Evolutionary conservation across 129 eudicot genomes (phyloP).

Genomic region (Erigeron canadensis): DNA sequence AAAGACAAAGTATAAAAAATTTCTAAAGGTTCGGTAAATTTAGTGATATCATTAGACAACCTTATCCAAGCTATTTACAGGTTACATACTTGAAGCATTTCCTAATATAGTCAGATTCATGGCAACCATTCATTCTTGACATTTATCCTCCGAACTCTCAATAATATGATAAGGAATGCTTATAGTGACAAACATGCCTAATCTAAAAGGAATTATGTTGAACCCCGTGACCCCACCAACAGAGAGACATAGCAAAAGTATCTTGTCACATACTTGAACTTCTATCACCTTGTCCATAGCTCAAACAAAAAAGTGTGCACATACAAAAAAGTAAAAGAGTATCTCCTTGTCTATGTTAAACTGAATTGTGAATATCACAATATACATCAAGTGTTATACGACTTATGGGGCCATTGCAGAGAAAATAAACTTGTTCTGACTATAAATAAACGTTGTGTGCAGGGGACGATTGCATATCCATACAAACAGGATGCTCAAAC

Average conservation of each 20-base stretch:
- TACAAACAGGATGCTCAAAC: slow-evolving; percentile 96
- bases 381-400: not conserved
- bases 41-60: slow-evolving; percentile 15
- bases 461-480: slow-evolving; percentile 96
- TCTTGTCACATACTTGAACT: slow-evolving; percentile 5
- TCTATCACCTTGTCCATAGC: slow-evolving; percentile 20
- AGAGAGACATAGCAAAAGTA: slow-evolving; percentile 20
- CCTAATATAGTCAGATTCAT: slow-evolving; percentile 20
- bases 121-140: slow-evolving; percentile 29
- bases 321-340: slow-evolving; percentile 7
- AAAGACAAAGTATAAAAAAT: not conserved
- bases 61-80: slow-evolving; percentile 23
- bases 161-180: slow-evolving; percentile 1
- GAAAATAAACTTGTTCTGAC: not conserved
- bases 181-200: not conserved
- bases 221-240: slow-evolving; percentile 8
- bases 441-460: slow-evolving; percentile 16
- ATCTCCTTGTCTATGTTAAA: no score
- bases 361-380: no score
- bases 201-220: slow-evolving; percentile 19
- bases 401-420: slow-evolving; percentile 10
- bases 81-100: slow-evolving; percentile 10
- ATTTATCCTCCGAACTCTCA: slow-evolving; percentile 27
- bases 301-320: slow-evolving; percentile 10
- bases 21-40: no score